A percentile compares a stretch with the other conserved stretches of the same genome.
Evolutionary conservation across 2,329 filamentous ascomycete genomes (phyloP).

Genomic region (Cladosporium phlei): DNA sequence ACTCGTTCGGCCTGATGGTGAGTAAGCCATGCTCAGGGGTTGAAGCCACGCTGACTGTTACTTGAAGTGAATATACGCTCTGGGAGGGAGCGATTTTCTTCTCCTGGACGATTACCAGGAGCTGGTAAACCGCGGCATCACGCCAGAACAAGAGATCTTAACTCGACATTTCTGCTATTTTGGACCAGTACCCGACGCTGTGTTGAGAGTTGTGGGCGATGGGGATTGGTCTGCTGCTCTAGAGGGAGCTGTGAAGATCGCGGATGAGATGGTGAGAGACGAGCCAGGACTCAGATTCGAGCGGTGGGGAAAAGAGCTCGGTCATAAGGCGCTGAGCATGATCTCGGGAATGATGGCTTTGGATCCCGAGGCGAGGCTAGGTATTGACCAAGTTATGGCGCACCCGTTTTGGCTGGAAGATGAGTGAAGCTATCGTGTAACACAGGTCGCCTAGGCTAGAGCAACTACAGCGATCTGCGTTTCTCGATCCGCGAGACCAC

Average conservation of each 20-base stretch:
- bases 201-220: constrained; percentile 28
- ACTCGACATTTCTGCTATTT: constrained; percentile 34
- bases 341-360: constrained; percentile 34
- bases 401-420: constrained; percentile 33
- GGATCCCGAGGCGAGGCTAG: constrained; percentile 31
- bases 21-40: constrained; percentile 20
- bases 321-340: constrained; percentile 28
- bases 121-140: constrained; percentile 27
- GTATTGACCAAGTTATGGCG: constrained; percentile 32
- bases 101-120: constrained; percentile 31
- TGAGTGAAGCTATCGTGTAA: too few relatives aligned
- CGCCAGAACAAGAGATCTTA: constrained; percentile 32
- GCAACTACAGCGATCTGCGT: too few relatives aligned
- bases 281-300: constrained; percentile 29
- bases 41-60: constrained; percentile 16
- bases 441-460: too few relatives aligned
- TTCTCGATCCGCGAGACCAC: too few relatives aligned
- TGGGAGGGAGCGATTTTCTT: constrained; percentile 31
- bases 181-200: constrained; percentile 29
- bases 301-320: constrained; percentile 28
- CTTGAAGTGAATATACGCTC: constrained; percentile 33
- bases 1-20: constrained; percentile 38
- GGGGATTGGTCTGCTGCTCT: constrained; percentile 29
- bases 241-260: constrained; percentile 23
- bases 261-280: constrained; percentile 27